Conservation (phyloP, 2,329 filamentous ascomycete species). For the Ascosphaera apis region DNA sequence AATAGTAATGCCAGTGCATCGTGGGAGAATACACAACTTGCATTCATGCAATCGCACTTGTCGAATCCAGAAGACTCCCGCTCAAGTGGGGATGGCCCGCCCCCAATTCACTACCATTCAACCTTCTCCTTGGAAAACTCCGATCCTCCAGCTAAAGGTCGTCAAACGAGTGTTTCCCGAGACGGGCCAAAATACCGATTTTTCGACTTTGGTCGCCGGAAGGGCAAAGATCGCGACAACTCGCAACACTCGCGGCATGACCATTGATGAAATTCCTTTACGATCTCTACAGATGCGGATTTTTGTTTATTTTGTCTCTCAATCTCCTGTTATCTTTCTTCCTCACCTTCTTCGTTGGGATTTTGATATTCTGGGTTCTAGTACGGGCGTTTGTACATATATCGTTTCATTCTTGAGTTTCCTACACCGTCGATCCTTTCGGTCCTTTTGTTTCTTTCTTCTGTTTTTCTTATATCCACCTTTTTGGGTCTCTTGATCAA, state of each 20-base stretch:
- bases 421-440: constrained; percentile 10
- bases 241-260: constrained; percentile 8
- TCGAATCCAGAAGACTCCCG: constrained; percentile 13
- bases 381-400: background rate
- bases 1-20: constrained; percentile 21
- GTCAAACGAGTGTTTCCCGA: constrained; percentile 16
- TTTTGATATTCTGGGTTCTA: background rate
- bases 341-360: background rate
- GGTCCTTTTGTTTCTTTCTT: constrained; percentile 10
- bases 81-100: constrained; percentile 21
- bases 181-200: constrained; percentile 20
- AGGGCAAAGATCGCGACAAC: constrained; percentile 18
- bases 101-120: constrained; percentile 19
- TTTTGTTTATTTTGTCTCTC: no score
- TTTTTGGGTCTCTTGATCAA: constrained; percentile 9
- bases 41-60: constrained; percentile 18
- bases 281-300: background rate
- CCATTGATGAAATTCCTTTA: background rate
- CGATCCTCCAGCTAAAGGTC: constrained; percentile 13
- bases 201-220: constrained; percentile 21
- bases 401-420: constrained; percentile 6
- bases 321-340: no score
- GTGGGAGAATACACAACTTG: constrained; percentile 20
- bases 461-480: constrained; percentile 12
- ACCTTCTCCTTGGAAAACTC: constrained; percentile 21